These are phyloP conservation scores for Cadophora sp. DNA, from an alignment of 2,329 filamentous ascomycete genomes.

Conservation along the genomic window DNA sequence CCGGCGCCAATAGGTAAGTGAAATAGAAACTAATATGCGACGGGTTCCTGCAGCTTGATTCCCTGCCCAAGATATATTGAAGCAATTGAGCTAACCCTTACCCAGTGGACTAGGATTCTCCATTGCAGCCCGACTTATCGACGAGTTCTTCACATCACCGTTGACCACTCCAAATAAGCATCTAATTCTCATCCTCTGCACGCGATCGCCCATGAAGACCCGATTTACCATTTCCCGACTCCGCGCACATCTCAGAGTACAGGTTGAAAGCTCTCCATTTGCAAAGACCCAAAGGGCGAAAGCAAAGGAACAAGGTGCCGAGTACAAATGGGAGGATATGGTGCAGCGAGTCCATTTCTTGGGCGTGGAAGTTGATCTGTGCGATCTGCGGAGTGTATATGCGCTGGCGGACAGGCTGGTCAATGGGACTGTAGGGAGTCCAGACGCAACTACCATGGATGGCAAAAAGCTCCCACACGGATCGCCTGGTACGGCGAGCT, in stretches of 20 bases:
- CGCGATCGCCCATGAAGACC: constrained; percentile 77
- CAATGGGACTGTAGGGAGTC: constrained; percentile 43
- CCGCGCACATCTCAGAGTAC: constrained; percentile 63
- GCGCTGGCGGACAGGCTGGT: constrained; percentile 40
- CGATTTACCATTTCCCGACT: constrained; percentile 72
- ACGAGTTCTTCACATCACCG: constrained; percentile 80
- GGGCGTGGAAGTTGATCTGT: constrained; percentile 65
- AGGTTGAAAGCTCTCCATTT: constrained; percentile 51
- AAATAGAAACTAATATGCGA: neutral
- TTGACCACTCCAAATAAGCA: constrained; percentile 70
- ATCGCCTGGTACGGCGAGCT: constrained; percentile 42
- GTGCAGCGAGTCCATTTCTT: constrained; percentile 63
- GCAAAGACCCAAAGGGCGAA: constrained; percentile 55
- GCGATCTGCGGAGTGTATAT: constrained; percentile 59
- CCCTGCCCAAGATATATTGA: neutral
- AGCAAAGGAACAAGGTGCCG: constrained; percentile 61
- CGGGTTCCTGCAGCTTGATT: neutral
- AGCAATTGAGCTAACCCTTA: constrained; percentile 41
- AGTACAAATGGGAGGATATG: constrained; percentile 53
- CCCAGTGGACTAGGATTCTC: constrained; percentile 84
- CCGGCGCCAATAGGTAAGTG: constrained; percentile 82
- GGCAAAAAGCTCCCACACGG: constrained; percentile 42
- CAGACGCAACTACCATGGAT: constrained; percentile 43
- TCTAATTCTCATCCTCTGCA: constrained; percentile 83
- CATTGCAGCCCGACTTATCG: constrained; percentile 83